Percentiles rank a stretch among this genome's conserved stretches.
These are phyloP conservation scores for Vachellia collinsii DNA, from an alignment of 306 rosid species.

Conservation along the genomic window DNA sequence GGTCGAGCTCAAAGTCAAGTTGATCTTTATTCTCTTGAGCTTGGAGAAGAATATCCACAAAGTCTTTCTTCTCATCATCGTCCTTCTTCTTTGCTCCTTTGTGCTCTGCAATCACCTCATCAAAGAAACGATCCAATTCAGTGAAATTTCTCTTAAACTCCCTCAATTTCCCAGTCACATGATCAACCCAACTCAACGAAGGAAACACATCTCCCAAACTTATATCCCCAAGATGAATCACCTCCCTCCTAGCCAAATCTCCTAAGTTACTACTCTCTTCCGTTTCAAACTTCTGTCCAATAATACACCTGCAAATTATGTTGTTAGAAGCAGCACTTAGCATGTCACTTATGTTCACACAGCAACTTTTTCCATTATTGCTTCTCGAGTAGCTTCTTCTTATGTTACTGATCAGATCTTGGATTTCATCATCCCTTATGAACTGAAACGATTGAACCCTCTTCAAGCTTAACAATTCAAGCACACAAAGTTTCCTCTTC, in stretches of 20 bases:
- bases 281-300: slow-evolving; percentile 36
- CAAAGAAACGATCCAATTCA: slow-evolving; percentile 1
- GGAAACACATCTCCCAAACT: slow-evolving; percentile 27
- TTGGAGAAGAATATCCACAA: no score
- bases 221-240: slow-evolving; percentile 17
- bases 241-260: slow-evolving; percentile 13
- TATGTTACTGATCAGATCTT: slow-evolving; percentile 29
- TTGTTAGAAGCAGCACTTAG: slow-evolving; percentile 20
- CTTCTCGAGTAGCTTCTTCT: neutral
- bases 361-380: neutral
- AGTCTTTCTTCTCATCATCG: slow-evolving; percentile 6
- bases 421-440: slow-evolving; percentile 27
- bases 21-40: no score
- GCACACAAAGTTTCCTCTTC: slow-evolving; percentile 20
- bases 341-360: slow-evolving; percentile 43
- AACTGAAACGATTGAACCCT: slow-evolving; percentile 15
- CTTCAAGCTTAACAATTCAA: slow-evolving; percentile 13
- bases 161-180: slow-evolving; percentile 13
- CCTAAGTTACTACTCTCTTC: slow-evolving; percentile 13
- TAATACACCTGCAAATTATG: slow-evolving; percentile 32
- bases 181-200: slow-evolving; percentile 21
- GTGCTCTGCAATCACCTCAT: slow-evolving; percentile 31
- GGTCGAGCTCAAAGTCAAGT: no score
- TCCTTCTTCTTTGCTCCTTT: slow-evolving; percentile 1
- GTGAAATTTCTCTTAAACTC: neutral